Base-by-base conservation (phyloP, 176 grass and related monocot genomes). In the Aechmea fasciata region DNA sequence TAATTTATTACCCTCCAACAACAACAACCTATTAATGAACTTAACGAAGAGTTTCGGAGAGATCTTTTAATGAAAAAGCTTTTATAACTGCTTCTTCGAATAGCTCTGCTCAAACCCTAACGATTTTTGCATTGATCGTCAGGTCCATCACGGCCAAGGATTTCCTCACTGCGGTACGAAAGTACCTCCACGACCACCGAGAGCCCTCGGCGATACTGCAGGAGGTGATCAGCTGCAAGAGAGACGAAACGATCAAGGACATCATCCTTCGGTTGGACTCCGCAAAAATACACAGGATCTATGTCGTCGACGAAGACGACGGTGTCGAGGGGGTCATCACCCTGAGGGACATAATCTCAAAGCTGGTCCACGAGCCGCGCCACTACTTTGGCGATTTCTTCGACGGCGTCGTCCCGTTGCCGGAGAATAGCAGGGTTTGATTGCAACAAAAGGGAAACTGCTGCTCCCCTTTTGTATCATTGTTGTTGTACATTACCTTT, bases 371-470 rank as follows among this genome's bases (percentile, higher is more conserved):
- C 29, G 95, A 99, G 55, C 95, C 95, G 1, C 82, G 50, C 50
- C 83, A 90, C 57, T 99, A 99, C 71, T 99, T 99, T 13, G 95
- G 90, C 1, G 95, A 99, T 78, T 99, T 99, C 84, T 99, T 99
- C 6, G 82, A 99, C 22, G 88, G 94, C 26, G 81, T 97, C 68
- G 75, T 97, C 14, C 89, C 92, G 13, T 71, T 96, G 65, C 92
- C 92, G 1, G 57, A 77, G 67, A 86, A 91, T 73, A 91, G 88
- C 61, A 85, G 78, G 50, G 92, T 96, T 65, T 96, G 78, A 91
- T 8, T 18, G n/a, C 55, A 18, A 15, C 20, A 15, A 18, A 8
- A 61, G 17, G 1, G 2, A 61, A 61, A 10, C 17, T 10, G 55
- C 54, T 9, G 3, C 54, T 10, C 6, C 10, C 55, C n/a, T n/a